Percentiles rank a stretch among this genome's conserved stretches.
These are phyloP conservation scores for Podila epicladia DNA, from an alignment of 192 early-diverging fungal genomes.

Conservation along the genomic window DNA sequence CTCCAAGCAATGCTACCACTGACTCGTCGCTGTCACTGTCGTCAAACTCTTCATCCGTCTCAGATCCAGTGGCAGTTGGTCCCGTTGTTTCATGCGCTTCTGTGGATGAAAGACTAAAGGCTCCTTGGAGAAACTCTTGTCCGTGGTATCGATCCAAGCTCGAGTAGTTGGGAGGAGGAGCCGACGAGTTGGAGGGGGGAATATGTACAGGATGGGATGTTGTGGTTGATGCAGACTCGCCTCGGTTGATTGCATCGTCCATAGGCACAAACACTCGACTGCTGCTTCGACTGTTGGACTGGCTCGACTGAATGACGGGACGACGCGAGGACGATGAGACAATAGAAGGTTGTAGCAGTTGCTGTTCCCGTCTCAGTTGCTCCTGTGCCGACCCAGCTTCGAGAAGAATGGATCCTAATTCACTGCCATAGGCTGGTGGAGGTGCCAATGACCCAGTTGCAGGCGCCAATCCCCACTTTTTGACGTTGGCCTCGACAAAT, in stretches of 20 bases:
- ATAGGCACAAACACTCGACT: not conserved
- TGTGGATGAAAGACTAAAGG: not conserved
- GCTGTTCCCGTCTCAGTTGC: conserved; percentile 1
- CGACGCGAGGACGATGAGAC: not conserved
- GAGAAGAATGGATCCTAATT: conserved; percentile 74
- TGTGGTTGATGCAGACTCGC: not conserved
- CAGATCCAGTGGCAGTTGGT: not conserved
- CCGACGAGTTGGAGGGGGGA: conserved; percentile 33
- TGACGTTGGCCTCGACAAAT: conserved; percentile 86
- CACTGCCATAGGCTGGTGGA: conserved; percentile 81
- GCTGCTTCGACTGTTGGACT: not conserved
- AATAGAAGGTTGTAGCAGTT: not conserved
- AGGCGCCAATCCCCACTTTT: conserved; percentile 84
- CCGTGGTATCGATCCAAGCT: conserved; percentile 29
- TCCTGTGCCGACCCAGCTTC: conserved; percentile 32
- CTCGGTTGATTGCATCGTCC: not conserved
- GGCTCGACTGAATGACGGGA: not conserved
- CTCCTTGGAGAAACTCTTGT: not conserved
- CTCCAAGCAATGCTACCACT: not conserved
- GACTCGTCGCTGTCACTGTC: conserved; percentile 3
- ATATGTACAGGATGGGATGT: conserved; percentile 20
- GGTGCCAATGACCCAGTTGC: conserved; percentile 73
- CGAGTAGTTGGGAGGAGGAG: conserved; percentile 54
- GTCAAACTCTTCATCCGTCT: not conserved
- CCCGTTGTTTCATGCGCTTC: not conserved